Evolutionary conservation across 139 green algal species (phyloP).

Genomic region (Coelastrella sp.): DNA sequence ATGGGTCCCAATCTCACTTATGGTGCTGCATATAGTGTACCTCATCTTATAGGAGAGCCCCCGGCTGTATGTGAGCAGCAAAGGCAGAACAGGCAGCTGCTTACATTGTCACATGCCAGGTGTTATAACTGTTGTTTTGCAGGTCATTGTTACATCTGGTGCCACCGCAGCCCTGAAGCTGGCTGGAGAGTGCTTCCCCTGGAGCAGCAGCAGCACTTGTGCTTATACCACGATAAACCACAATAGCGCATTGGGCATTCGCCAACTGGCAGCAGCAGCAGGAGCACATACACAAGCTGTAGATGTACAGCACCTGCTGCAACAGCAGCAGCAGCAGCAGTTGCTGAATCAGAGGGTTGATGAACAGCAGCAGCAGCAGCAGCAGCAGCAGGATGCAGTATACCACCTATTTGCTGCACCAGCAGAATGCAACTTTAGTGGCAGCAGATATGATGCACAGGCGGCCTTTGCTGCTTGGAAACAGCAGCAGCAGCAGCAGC

Average conservation of each 20-base stretch:
- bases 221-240: slow-evolving; percentile 81
- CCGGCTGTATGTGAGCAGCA: no score
- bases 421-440: slow-evolving; percentile 92
- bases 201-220: slow-evolving; percentile 66
- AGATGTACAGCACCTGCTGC: background rate
- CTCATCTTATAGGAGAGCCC: no score
- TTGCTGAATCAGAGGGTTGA: background rate
- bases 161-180: slow-evolving; percentile 85
- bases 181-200: slow-evolving; percentile 85
- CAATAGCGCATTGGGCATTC: slow-evolving; percentile 90
- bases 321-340: slow-evolving; percentile 15
- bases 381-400: slow-evolving; percentile 35
- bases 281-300: slow-evolving; percentile 57
- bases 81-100: no score
- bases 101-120: no score
- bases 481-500: slow-evolving; percentile 31
- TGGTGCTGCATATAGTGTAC: no score
- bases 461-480: background rate
- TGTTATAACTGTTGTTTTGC: background rate
- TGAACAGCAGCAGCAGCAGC: background rate
- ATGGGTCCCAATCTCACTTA: no score
- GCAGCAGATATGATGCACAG: slow-evolving; percentile 43
- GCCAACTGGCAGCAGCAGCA: slow-evolving; percentile 67
- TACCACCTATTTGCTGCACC: slow-evolving; percentile 84
- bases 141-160: slow-evolving; percentile 73